A percentile compares a stretch with the other conserved stretches of the same genome.
These are phyloP conservation scores for Amylostereum areolatum DNA, from an alignment of 1,284 basidiomycete genomes.

Conservation along the genomic window DNA sequence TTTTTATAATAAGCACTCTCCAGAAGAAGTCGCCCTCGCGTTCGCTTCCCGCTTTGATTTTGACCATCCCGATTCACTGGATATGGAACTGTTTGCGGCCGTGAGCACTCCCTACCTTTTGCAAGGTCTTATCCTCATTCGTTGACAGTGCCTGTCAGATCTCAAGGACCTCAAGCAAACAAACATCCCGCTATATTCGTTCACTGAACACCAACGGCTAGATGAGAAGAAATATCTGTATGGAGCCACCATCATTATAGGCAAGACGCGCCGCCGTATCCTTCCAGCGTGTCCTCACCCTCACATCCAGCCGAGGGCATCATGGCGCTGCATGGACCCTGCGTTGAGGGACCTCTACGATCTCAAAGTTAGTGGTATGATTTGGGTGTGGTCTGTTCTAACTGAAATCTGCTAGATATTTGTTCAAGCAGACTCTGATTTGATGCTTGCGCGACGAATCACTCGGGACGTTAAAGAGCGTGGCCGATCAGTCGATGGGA, in stretches of 20 bases:
- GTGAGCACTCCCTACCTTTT: constrained; percentile 35
- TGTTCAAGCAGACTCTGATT: constrained; percentile 88
- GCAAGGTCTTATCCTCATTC: background rate
- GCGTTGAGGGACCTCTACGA: constrained; percentile 81
- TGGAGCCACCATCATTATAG: constrained; percentile 92
- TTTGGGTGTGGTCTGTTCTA: background rate
- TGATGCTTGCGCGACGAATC: constrained; percentile 95
- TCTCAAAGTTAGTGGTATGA: constrained; percentile 59
- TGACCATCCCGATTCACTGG: constrained; percentile 92
- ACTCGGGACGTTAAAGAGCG: constrained; percentile 85
- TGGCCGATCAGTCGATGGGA: constrained; percentile 79
- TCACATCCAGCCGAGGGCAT: constrained; percentile 76
- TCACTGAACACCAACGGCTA: constrained; percentile 84
- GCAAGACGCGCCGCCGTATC: constrained; percentile 29
- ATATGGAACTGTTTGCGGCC: constrained; percentile 80
- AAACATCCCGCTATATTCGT: constrained; percentile 93
- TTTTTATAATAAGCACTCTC: constrained; percentile 83
- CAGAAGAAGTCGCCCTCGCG: constrained; percentile 77
- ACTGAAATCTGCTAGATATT: constrained; percentile 46
- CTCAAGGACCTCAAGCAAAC: constrained; percentile 79
- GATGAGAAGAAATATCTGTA: constrained; percentile 89
- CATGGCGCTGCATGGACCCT: constrained; percentile 83
- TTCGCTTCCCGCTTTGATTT: constrained; percentile 87
- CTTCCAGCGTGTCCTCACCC: background rate
- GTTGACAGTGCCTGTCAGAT: constrained; percentile 69